Percentiles rank a stretch among this genome's conserved stretches.
phyloP scores from a whole-genome alignment of 1,284 basidiomycete species.

The Tremellales sp. region DNA sequence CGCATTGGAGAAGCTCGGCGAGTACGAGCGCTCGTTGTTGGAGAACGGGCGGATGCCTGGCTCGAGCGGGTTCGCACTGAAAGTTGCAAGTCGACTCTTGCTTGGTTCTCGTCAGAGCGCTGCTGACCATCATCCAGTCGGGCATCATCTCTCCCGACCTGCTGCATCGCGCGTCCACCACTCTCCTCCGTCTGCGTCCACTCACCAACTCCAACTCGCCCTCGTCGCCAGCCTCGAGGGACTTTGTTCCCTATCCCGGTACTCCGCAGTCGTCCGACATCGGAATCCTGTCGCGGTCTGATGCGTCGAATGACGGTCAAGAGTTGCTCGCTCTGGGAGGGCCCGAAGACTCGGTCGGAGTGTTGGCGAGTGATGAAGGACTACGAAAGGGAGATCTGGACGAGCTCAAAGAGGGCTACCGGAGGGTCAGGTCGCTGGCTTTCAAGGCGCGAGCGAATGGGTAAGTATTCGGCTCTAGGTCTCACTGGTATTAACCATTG shows the following conservation, averaged over 20 bases:
- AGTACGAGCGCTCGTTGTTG: constrained; percentile 61
- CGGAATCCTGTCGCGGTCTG: constrained; percentile 7
- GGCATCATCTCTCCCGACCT: constrained; percentile 46
- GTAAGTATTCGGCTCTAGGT: constrained; percentile 20
- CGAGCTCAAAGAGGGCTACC: constrained; percentile 59
- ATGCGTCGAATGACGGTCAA: constrained; percentile 3
- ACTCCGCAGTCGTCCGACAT: constrained; percentile 48
- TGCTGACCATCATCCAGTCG: constrained; percentile 25
- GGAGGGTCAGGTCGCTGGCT: constrained; percentile 61
- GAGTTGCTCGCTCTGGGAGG: constrained; percentile 29
- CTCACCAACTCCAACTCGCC: constrained; percentile 22
- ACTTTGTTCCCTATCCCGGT: constrained; percentile 62
- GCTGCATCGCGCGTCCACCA: constrained; percentile 46
- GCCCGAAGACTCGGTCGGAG: constrained; percentile 22
- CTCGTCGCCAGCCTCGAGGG: constrained; percentile 22
- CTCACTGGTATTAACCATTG: background rate
- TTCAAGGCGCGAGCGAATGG: constrained; percentile 55
- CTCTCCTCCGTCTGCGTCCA: constrained; percentile 44
- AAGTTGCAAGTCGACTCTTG: constrained; percentile 56
- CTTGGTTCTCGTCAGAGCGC: background rate
- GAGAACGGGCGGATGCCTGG: constrained; percentile 43
- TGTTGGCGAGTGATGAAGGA: constrained; percentile 38
- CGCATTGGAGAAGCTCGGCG: constrained; percentile 70
- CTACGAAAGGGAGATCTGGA: constrained; percentile 54
- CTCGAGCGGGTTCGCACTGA: constrained; percentile 76